Conservation (phyloP, 495 filamentous ascomycete species). For the Cercophora samala region DNA sequence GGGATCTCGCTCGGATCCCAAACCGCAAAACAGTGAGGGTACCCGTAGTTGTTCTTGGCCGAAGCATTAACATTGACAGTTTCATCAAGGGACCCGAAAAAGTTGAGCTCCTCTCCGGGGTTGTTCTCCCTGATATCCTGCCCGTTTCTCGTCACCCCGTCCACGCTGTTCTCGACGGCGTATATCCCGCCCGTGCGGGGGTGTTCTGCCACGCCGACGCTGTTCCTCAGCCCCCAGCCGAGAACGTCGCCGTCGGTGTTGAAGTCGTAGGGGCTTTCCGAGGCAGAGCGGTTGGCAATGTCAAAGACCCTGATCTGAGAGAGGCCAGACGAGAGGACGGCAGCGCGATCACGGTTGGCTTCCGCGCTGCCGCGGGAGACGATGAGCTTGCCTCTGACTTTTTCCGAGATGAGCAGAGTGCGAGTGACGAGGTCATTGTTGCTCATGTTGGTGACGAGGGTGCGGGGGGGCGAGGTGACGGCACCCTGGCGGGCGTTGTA, state of each 20-base stretch:
- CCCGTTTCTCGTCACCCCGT: slow-evolving; percentile 52
- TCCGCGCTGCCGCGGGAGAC: slow-evolving; percentile 56
- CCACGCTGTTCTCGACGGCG: slow-evolving; percentile 65
- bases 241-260: slow-evolving; percentile 49
- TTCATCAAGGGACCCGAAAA: slow-evolving; percentile 55
- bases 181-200: slow-evolving; percentile 57
- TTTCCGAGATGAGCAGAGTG: slow-evolving; percentile 52
- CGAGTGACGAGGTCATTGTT: slow-evolving; percentile 57
- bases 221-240: slow-evolving; percentile 69
- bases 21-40: slow-evolving; percentile 59
- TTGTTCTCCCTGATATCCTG: slow-evolving; percentile 62
- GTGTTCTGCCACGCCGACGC: slow-evolving; percentile 60
- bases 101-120: slow-evolving; percentile 69
- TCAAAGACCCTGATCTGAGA: slow-evolving; percentile 61
- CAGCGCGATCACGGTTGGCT: slow-evolving; percentile 49
- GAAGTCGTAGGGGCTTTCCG: slow-evolving; percentile 39
- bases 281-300: slow-evolving; percentile 40
- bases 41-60: slow-evolving; percentile 50
- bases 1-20: slow-evolving; percentile 57
- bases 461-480: slow-evolving; percentile 40
- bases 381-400: slow-evolving; percentile 43
- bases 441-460: slow-evolving; percentile 56
- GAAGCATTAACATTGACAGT: slow-evolving; percentile 34
- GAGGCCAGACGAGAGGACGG: slow-evolving; percentile 47
- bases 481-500: slow-evolving; percentile 49